These are phyloP conservation scores for Penicillium verrucosum DNA, from an alignment of 2,329 filamentous ascomycete species.

Conservation along the genomic window DNA sequence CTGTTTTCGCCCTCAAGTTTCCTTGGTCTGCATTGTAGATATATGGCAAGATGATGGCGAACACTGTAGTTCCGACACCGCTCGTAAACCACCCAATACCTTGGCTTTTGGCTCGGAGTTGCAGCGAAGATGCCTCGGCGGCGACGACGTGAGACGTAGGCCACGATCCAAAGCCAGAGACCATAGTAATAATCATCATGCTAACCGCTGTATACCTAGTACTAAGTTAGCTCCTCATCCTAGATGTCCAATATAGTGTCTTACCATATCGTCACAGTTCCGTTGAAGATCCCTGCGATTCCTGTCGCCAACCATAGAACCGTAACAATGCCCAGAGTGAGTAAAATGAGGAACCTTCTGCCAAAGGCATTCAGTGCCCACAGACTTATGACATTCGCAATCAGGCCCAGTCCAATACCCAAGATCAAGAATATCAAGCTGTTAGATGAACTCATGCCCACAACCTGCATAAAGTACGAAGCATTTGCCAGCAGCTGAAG, in stretches of 20 bases:
- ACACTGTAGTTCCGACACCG: conserved; percentile 39
- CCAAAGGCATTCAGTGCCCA: conserved; percentile 44
- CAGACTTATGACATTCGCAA: conserved; percentile 43
- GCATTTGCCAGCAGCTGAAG: conserved; percentile 42
- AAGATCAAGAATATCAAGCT: conserved; percentile 44
- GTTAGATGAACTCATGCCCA: conserved; percentile 25
- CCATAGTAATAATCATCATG: conserved; percentile 46
- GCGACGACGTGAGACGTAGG: conserved; percentile 34
- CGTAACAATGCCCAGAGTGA: conserved; percentile 30
- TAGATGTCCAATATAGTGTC: background rate
- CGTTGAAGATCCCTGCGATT: conserved; percentile 43
- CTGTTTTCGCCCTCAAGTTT: conserved; percentile 17
- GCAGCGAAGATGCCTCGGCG: conserved; percentile 29
- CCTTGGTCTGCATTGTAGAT: conserved; percentile 38
- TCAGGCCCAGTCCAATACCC: conserved; percentile 44
- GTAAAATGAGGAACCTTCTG: conserved; percentile 39
- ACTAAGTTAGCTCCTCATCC: background rate
- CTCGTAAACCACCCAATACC: conserved; percentile 42
- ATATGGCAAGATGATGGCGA: conserved; percentile 49
- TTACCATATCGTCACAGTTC: conserved; percentile 39
- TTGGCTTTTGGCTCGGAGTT: conserved; percentile 34
- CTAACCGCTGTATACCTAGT: conserved; percentile 37
- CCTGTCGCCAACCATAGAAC: conserved; percentile 46
- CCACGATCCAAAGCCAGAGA: conserved; percentile 33
- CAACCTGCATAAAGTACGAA: conserved; percentile 36